Evolutionary conservation across 192 early-diverging fungal genomes (phyloP).

Genomic region (Coemansia asiatica): DNA sequence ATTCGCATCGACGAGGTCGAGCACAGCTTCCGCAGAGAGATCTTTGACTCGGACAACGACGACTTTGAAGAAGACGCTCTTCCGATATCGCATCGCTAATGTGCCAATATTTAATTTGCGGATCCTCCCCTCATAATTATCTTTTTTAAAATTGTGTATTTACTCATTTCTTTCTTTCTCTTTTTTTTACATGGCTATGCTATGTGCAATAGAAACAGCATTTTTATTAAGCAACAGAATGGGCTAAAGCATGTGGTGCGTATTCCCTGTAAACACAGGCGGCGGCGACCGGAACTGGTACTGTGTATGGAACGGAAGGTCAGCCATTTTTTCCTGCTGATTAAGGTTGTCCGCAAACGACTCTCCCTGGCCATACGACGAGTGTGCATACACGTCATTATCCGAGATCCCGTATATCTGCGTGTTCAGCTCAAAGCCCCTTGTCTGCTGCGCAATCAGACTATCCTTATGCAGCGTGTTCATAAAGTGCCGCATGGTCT

Average conservation of each 20-base stretch:
- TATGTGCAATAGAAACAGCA: not conserved
- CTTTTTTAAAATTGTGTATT: too few species aligned
- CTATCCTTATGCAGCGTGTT: constrained; percentile 45
- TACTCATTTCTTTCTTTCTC: not conserved
- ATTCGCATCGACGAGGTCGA: constrained; percentile 45
- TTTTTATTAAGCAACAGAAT: not conserved
- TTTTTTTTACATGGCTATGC: not conserved
- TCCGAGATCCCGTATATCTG: constrained; percentile 30
- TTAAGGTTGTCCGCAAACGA: constrained; percentile 10
- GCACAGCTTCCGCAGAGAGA: constrained; percentile 36
- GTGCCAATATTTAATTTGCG: too few species aligned
- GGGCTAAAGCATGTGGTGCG: constrained; percentile 9
- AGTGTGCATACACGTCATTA: constrained; percentile 20
- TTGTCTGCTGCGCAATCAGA: constrained; percentile 44
- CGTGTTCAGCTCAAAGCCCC: constrained; percentile 21
- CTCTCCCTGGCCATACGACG: constrained; percentile 17
- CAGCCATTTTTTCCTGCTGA: not conserved
- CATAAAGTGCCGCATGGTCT: constrained; percentile 49
- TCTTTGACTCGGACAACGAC: constrained; percentile 27
- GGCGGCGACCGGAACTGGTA: constrained; percentile 5
- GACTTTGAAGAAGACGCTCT: constrained; percentile 27
- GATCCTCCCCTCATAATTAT: too few species aligned
- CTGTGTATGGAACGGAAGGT: constrained; percentile 8
- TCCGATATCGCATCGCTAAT: constrained; percentile 11
- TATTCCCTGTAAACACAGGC: not conserved